Evolutionary conservation across 2,329 filamentous ascomycete species (phyloP).

Genomic region (Fusarium goolgardi): DNA sequence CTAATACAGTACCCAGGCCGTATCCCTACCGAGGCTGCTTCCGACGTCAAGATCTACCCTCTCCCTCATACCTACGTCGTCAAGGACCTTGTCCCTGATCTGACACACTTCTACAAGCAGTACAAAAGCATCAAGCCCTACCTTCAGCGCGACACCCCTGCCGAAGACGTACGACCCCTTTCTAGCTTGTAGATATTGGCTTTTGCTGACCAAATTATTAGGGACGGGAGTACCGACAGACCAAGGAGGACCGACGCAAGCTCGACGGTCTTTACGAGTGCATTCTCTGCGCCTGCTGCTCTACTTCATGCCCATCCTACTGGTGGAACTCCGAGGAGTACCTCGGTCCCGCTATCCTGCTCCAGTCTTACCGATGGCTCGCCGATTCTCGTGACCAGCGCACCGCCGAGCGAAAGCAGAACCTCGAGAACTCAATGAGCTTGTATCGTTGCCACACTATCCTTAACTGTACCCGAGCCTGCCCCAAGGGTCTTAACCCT

Average conservation of each 20-base stretch:
- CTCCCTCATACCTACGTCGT: conserved; percentile 98
- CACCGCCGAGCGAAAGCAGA: conserved; percentile 86
- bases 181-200: conserved; percentile 1
- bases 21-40: conserved; percentile 83
- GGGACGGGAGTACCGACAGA: conserved; percentile 94
- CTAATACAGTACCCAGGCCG: conserved; percentile 71
- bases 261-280: conserved; percentile 98
- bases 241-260: conserved; percentile 92
- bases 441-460: conserved; percentile 99
- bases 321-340: conserved; percentile 99
- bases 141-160: conserved; percentile 87
- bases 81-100: conserved; percentile 97
- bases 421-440: conserved; percentile 98
- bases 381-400: conserved; percentile 94
- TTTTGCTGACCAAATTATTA: conserved; percentile 52
- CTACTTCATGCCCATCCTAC: conserved; percentile 98
- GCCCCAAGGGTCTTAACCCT: conserved; percentile 98
- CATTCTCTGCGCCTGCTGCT: conserved; percentile 99
- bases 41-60: conserved; percentile 95
- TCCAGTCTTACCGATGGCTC: conserved; percentile 98
- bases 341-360: conserved; percentile 93
- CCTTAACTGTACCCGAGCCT: conserved; percentile 97
- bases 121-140: conserved; percentile 99
- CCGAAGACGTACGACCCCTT: conserved; percentile 73
- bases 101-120: conserved; percentile 99